These are phyloP conservation scores for Sclerotinia nivalis DNA, from an alignment of 2,329 filamentous ascomycete genomes.

Conservation along the genomic window DNA sequence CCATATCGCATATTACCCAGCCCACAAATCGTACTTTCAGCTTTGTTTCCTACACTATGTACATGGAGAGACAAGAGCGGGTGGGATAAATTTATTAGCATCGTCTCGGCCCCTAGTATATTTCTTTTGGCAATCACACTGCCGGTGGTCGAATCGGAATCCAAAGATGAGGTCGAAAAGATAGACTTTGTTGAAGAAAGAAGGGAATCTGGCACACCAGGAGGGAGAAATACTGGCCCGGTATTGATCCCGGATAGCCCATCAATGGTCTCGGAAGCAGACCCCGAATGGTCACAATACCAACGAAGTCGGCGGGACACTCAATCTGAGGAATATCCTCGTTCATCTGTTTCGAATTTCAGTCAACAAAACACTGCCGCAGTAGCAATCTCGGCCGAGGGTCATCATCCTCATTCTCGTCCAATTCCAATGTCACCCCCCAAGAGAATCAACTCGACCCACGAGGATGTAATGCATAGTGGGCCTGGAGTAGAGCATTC, in stretches of 20 bases:
- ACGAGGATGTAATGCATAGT: slow-evolving; percentile 20
- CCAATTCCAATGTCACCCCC: slow-evolving; percentile 26
- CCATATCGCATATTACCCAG: slow-evolving; percentile 72
- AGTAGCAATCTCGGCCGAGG: slow-evolving; percentile 39
- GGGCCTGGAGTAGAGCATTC: slow-evolving; percentile 22
- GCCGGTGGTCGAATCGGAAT: slow-evolving; percentile 79
- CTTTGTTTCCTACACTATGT: slow-evolving; percentile 83
- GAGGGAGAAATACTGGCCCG: slow-evolving; percentile 35
- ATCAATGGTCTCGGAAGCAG: slow-evolving; percentile 36
- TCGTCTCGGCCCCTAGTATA: slow-evolving; percentile 85
- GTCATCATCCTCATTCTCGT: slow-evolving; percentile 33
- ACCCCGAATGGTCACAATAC: slow-evolving; percentile 62
- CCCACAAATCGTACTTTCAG: slow-evolving; percentile 68
- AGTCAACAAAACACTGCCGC: slow-evolving; percentile 42
- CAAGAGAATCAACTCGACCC: slow-evolving; percentile 21
- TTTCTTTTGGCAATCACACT: slow-evolving; percentile 87
- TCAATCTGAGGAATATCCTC: slow-evolving; percentile 34
- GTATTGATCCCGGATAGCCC: slow-evolving; percentile 35
- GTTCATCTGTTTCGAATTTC: slow-evolving; percentile 30
- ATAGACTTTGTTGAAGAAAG: slow-evolving; percentile 26
- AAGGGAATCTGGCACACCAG: slow-evolving; percentile 35
- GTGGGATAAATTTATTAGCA: slow-evolving; percentile 80
- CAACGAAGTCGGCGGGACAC: slow-evolving; percentile 51
- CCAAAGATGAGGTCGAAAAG: slow-evolving; percentile 50
- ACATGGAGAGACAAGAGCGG: slow-evolving; percentile 79